A percentile compares a stretch with the other conserved stretches of the same genome.
Conservation (phyloP, 1,139 yeast genomes). For the Yamadazyma pseudoaaseri region DNA sequence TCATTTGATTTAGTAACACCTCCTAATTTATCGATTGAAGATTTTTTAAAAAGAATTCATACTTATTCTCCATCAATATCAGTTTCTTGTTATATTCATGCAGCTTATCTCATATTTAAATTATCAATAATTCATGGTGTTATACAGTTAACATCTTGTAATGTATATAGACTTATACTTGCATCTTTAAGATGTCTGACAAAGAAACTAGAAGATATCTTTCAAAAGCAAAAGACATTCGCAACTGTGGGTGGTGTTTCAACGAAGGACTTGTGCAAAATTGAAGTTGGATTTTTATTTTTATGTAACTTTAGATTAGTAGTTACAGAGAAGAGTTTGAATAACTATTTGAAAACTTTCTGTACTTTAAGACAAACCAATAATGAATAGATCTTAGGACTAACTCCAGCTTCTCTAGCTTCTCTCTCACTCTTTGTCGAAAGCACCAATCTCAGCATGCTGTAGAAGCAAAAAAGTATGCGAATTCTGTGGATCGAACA, state of each 20-base stretch:
- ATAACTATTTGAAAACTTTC: constrained; percentile 26
- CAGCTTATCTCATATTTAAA: constrained; percentile 40
- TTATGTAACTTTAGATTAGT: constrained; percentile 39
- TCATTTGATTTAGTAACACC: constrained; percentile 34
- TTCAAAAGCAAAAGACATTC: constrained; percentile 43
- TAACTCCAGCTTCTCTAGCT: too few relatives aligned
- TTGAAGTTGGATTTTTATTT: constrained; percentile 44
- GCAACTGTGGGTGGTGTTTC: constrained; percentile 48
- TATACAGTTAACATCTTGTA: constrained; percentile 30
- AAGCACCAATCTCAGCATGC: too few relatives aligned
- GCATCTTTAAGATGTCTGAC: constrained; percentile 47
- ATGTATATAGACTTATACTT: constrained; percentile 39
- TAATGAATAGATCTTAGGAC: constrained; percentile 9
- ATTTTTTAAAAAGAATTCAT: constrained; percentile 37
- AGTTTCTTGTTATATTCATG: constrained; percentile 40
- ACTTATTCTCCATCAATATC: constrained; percentile 45
- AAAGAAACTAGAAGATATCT: constrained; percentile 42
- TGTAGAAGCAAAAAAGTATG: constrained; percentile 26
- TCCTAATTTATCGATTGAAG: constrained; percentile 36
- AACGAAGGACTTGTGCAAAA: constrained; percentile 33
- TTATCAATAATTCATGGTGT: constrained; percentile 33
- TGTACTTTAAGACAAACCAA: not conserved
- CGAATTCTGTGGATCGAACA: constrained; percentile 57
- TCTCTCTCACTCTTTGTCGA: too few relatives aligned
- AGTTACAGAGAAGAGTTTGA: constrained; percentile 34